phyloP scores from a whole-genome alignment of 441 rosid species.

The Adansonia grandidieri region DNA sequence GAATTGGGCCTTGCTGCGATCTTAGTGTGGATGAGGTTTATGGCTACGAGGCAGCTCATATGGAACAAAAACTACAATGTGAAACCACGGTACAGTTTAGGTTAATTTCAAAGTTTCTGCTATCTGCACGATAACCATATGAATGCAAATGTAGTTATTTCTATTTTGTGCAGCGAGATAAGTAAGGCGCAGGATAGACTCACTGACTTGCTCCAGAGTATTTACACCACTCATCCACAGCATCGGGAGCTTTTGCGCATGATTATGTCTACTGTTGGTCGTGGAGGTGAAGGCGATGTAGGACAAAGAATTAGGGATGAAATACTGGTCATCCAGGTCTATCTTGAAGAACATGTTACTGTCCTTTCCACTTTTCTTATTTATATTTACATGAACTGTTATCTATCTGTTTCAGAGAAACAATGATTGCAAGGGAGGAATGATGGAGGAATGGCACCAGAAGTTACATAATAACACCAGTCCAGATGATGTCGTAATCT shows the following conservation, averaged over 20 bases:
- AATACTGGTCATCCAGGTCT: conserved; percentile 95
- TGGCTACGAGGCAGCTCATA: conserved; percentile 97
- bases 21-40: conserved; percentile 99
- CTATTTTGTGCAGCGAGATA: conserved; percentile 75
- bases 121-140: not conserved
- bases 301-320: conserved; percentile 99
- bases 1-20: conserved; percentile 88
- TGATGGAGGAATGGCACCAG: conserved; percentile 99
- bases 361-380: conserved; percentile 28
- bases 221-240: conserved; percentile 62
- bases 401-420: conserved; percentile 65
- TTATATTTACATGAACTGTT: conserved; percentile 32
- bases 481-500: conserved; percentile 97
- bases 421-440: conserved; percentile 97
- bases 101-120: conserved; percentile 17
- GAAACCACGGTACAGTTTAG: conserved; percentile 82
- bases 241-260: conserved; percentile 78
- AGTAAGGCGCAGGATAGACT: conserved; percentile 98
- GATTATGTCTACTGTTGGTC: conserved; percentile 95
- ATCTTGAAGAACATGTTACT: conserved; percentile 27
- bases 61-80: conserved; percentile 99
- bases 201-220: conserved; percentile 72
- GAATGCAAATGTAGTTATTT: conserved; percentile 18
- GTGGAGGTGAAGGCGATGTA: conserved; percentile 99
- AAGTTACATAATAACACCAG: conserved; percentile 98